Evolutionary conservation across 352 stramenopile genomes (phyloP), one percentile per base, ranked within the genome.

Genomic region (Pythium periplocum): DNA sequence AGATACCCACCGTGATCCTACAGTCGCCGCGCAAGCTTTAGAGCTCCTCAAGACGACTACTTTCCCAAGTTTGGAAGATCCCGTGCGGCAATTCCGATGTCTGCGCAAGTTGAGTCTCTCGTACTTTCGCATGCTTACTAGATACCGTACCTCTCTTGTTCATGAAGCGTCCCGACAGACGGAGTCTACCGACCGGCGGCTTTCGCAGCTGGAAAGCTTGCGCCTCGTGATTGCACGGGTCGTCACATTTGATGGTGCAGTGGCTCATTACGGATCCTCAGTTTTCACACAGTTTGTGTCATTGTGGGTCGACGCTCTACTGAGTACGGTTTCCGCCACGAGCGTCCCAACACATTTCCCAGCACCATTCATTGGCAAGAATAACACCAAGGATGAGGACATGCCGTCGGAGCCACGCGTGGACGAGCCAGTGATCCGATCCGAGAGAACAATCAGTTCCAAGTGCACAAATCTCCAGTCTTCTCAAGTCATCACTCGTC

Each of bases 391-490:
- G 34, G 50, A 61, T 31, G 48, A 45, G 26, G 38, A 26, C 17
- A 26, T 26, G 17, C 17, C 17, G 17, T 26, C 17, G 17, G 17
- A 26, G 17, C 17, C 17, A 26, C 17, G 17, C 17, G 17, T 26
- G 17, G 17, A 26, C 17, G 17, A 26, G 17, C 17, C 17, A 26
- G 57, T 84, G 6, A 86, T 92, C 48, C 77, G 79, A 5, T 83
- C 66, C 6, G 82, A 92, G 42, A 75, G 82, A 2, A 92, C 82
- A 0, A 89, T 88, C 55, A 92, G 78, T 58, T 87, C 82, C 33
- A 92, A 90, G 46, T 89, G 78, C 59, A 90, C 82, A 2, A 91
- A 89, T 40, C 52, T 89, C 41, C 79, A 90, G 57, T 81, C 78
- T 2, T 90, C 78, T 1, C 73, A 90, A 44, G 76, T 88, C 8